Evolutionary conservation across 2,329 filamentous ascomycete species (phyloP), one percentile per base, ranked within the genome.

Genomic region (Hypoxylon sp.): DNA sequence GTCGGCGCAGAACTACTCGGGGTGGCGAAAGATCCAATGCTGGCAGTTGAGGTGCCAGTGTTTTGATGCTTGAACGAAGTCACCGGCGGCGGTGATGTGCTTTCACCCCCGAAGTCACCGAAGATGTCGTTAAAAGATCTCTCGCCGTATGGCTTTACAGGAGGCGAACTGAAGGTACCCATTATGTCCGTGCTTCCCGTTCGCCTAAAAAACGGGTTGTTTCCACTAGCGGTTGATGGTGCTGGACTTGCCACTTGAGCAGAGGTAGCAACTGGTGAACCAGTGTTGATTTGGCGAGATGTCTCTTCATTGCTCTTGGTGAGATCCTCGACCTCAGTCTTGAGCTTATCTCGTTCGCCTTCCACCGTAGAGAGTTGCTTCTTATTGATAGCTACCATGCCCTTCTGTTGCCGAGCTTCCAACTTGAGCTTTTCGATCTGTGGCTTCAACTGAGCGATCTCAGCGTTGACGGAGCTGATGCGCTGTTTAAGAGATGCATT

Each of bases 331-430:
- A 91, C 90, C 79, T 98, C 95, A 1, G 84, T 83, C 82, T 94
- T 94, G 41, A 97, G 84, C 83, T 93, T 95, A 67, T 98, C 95
- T 32, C 93, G 89, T 79, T 98, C 95, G 51, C 88, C 88, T 79
- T 99, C 96, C 63, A 91, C 93, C 0, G 94, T 98, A 36, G 91
- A 89, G 66, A 98, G 84, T 81, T 99, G 96, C 83, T 99, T 99
- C 85, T 97, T 98, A 82, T 98, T 98, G 82, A 99, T 99, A 46
- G 96, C 94, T 30, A 97, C 95, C 71, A 98, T 85, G 17, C 96
- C 96, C 82, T 97, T 98, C 77, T 98, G 94, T 79, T 98, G 96
- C 45, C 96, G 90, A 25, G 94, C 94, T 74, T 98, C 94, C 11
- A 91, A 93, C 78, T 92, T 94, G 74, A 97, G 86, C 83, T 98